Evolutionary conservation across 495 filamentous ascomycete species (phyloP), one percentile per base, ranked within the genome.

Genomic region (Aspergillus steynii): DNA sequence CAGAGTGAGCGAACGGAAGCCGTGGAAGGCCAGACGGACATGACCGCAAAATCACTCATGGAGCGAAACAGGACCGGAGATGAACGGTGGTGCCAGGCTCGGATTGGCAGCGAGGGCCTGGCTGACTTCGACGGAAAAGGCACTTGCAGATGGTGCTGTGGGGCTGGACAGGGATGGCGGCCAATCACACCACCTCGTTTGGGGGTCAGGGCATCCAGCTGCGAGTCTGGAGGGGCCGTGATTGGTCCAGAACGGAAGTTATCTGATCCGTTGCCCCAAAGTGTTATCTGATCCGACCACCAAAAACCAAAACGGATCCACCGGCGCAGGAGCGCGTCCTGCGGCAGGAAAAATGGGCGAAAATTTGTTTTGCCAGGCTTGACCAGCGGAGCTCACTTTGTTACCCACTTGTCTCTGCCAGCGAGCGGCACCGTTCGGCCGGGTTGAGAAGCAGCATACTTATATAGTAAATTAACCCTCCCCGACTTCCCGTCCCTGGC

Each of bases 201-300:
- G 31, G 6, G 31, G 31, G 6, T 7, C 31, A 20, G 31, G 31
- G 6, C 31, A 34, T 32, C 28, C 51, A 29, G 51, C 51, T 53
- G 32, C 55, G 45, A 57, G 4, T 27, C 29, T 12, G 25, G 15
- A 14, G 25, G 20, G 37, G 7, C 42, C 6, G 45, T 29, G 42
- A 51, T 50, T 55, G 59, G 53, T 15, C 29, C 5, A 42, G 46
- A 46, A 34, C 15, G 31, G 29, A 58, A 63, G 50, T 63, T 63
- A 63, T 63, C 61, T 58, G 61, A 63, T 63, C 61, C 29, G 42
- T 46, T 32, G 9, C 27, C 29, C 50, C 29, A 37, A 54, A 27
- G 14, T 48, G 49, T 62, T 62, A 62, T 62, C 60, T 62, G 60
- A 62, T 62, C 60, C 60, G 60, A 20, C 34, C 49, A 49, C 45